Conservation (phyloP, 2,329 filamentous ascomycete genomes). For the Aciculosporium take region DNA sequence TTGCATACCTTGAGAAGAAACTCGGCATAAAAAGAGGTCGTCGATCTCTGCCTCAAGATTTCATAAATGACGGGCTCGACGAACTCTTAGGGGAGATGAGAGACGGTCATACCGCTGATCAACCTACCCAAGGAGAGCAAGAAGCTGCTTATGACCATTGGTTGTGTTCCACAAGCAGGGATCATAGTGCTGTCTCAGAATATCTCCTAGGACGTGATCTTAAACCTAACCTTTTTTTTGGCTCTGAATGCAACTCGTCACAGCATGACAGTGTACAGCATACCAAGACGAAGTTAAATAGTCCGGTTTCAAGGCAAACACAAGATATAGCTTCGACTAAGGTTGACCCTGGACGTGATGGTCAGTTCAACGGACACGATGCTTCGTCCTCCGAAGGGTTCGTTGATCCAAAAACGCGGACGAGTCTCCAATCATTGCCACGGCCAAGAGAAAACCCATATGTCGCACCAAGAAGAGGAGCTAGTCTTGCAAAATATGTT, state of each 20-base stretch:
- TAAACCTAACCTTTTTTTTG: background rate
- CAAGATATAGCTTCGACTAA: background rate
- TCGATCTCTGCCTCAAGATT: conserved; percentile 57
- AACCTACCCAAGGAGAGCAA: conserved; percentile 46
- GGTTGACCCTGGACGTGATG: background rate
- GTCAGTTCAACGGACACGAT: conserved; percentile 4
- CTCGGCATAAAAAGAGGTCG: conserved; percentile 66
- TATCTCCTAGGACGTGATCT: background rate
- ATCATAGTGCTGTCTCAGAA: conserved; percentile 11
- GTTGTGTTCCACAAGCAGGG: conserved; percentile 40
- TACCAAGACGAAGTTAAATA: background rate
- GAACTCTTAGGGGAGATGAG: conserved; percentile 56
- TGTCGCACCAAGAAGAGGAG: conserved; percentile 48
- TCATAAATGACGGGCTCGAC: conserved; percentile 70
- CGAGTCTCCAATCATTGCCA: conserved; percentile 17
- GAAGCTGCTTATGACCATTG: conserved; percentile 45
- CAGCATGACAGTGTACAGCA: background rate
- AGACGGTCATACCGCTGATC: conserved; percentile 31
- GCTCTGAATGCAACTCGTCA: background rate
- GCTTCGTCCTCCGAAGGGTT: conserved; percentile 27
- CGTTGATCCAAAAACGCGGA: conserved; percentile 16
- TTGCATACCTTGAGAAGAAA: conserved; percentile 74
- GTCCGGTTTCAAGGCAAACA: background rate
- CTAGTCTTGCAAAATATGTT: conserved; percentile 58
- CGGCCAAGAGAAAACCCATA: conserved; percentile 73